phyloP scores from a whole-genome alignment of 1,139 yeast species.

The Suhomyces anneliseae region DNA sequence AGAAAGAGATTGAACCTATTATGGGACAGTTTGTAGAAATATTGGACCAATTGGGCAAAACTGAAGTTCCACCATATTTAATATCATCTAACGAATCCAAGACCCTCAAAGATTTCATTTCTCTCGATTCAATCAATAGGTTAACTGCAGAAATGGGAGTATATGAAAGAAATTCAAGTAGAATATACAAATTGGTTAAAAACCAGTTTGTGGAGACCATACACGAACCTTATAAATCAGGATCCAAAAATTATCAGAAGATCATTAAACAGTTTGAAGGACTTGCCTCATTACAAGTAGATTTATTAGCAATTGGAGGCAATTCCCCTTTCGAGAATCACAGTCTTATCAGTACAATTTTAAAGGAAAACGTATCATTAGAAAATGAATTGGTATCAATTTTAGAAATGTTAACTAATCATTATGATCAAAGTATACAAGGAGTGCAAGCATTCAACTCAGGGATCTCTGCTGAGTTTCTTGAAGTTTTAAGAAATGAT shows the following conservation, averaged over 20 bases:
- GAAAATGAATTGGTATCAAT: constrained; percentile 73
- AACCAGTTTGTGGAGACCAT: constrained; percentile 19
- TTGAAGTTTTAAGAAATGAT: constrained; percentile 37
- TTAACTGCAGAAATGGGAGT: constrained; percentile 29
- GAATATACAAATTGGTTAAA: constrained; percentile 23
- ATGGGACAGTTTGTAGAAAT: constrained; percentile 28
- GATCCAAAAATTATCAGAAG: constrained; percentile 17
- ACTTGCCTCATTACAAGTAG: constrained; percentile 18
- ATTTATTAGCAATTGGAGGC: constrained; percentile 4
- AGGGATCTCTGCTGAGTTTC: constrained; percentile 16
- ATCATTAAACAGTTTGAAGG: constrained; percentile 24
- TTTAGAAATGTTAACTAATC: constrained; percentile 72
- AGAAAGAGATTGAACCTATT: constrained; percentile 22
- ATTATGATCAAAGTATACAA: constrained; percentile 73
- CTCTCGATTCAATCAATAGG: constrained; percentile 32
- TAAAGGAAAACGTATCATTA: constrained; percentile 46
- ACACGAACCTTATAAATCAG: constrained; percentile 16
- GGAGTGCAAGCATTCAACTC: constrained; percentile 18
- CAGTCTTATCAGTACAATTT: constrained; percentile 10
- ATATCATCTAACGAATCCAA: constrained; percentile 2
- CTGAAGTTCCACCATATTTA: constrained; percentile 1
- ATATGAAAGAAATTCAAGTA: constrained; percentile 29
- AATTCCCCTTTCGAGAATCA: constrained; percentile 3
- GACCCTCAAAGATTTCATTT: constrained; percentile 33
- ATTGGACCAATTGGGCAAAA: constrained; percentile 20